Conservation (phyloP, 2,329 filamentous ascomycete genomes). For the Pseudogymnoascus pannorum region DNA sequence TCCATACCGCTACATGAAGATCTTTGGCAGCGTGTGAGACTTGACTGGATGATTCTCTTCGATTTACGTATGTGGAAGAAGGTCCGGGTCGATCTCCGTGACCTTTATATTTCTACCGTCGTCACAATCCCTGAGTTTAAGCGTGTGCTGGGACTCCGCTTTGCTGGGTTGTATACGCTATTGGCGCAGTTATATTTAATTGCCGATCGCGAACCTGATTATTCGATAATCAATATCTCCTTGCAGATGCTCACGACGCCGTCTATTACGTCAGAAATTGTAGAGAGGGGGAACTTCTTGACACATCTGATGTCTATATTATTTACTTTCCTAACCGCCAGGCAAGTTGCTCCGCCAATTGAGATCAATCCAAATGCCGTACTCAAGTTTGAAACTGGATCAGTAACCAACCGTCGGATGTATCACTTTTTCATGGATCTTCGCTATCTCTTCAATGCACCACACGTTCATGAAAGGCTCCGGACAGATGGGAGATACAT, state of each 20-base stretch:
- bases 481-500: slow-evolving; percentile 80
- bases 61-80: slow-evolving; percentile 97
- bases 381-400: slow-evolving; percentile 86
- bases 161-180: slow-evolving; percentile 89
- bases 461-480: slow-evolving; percentile 79
- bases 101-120: slow-evolving; percentile 93
- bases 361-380: slow-evolving; percentile 81
- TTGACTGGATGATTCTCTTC: slow-evolving; percentile 93
- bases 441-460: slow-evolving; percentile 81
- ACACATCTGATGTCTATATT: slow-evolving; percentile 93
- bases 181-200: slow-evolving; percentile 92
- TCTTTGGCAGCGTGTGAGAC: slow-evolving; percentile 76
- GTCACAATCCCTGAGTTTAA: slow-evolving; percentile 96
- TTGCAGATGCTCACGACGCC: slow-evolving; percentile 95
- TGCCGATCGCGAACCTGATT: slow-evolving; percentile 90
- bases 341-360: slow-evolving; percentile 90
- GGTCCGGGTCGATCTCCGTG: slow-evolving; percentile 78
- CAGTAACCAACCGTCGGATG: slow-evolving; percentile 89
- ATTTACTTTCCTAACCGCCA: slow-evolving; percentile 92
- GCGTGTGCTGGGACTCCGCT: slow-evolving; percentile 82
- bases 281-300: slow-evolving; percentile 90
- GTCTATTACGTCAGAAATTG: slow-evolving; percentile 91
- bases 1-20: slow-evolving; percentile 71
- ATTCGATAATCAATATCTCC: slow-evolving; percentile 97
- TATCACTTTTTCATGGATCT: slow-evolving; percentile 97